Base-by-base conservation (phyloP, 495 filamentous ascomycete species). In the Bombardia bombarda region DNA sequence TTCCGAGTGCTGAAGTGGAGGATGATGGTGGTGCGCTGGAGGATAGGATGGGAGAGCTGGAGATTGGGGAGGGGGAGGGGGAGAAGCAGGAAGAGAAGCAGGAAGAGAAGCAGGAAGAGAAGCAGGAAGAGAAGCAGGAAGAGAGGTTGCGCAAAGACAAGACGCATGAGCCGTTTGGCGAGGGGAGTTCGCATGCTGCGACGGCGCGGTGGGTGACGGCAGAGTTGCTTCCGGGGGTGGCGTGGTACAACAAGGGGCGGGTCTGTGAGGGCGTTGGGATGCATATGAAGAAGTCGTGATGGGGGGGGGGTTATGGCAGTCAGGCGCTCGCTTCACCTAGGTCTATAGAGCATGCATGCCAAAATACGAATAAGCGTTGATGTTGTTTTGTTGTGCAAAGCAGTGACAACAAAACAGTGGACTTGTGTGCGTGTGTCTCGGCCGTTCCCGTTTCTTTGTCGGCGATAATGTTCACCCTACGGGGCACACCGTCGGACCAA, bases 161-260 rank as follows among this genome's bases (percentile, higher is more conserved):
- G 56, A 54, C 63, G 1, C 41, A 54, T 17, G 51, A 62, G 42
- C 72, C 72, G 4, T 74, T 73, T 41, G 73, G 72, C 32, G 71
- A 79, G 49, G 82, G 78, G 38, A 78, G 74, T 42, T 62, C 74
- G 43, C 87, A 92, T 58, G 78, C 85, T 0, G 68, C 65, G 51
- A 93, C 87, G 4, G 86, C 83, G 5, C 67, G 81, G 46, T 93
- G 86, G 87, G 83, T 90, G 9, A 75, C 71, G 13, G 53, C 59
- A 20, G 50, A 76, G 53, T 43, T 82, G 19, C 46, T 83, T n/a
- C 77, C 68, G 4, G 36, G 53, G n/a, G 63, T 68, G 7, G 55
- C 57, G 42, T 83, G 73, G 64, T 72, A 60, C 40, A 74, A 80
- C 52, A 65, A 67, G 18, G 69, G 73, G 7, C 56, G 56, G 4